Evolutionary conservation across 2,329 filamentous ascomycete genomes (phyloP).

Genomic region (Ambrosiella xylebori): DNA sequence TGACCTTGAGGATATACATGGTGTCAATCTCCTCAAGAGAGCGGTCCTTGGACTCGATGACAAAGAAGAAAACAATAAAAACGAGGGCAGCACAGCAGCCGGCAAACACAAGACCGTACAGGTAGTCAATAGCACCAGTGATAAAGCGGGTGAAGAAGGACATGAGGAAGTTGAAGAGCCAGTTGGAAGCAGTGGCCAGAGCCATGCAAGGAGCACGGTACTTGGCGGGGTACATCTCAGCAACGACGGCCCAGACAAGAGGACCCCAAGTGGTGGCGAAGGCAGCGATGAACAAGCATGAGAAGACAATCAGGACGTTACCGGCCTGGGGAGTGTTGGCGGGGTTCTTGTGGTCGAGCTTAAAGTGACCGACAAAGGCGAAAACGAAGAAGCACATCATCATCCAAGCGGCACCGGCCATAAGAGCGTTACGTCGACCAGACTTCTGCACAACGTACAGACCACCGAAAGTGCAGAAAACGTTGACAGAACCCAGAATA

Average conservation of each 20-base stretch:
- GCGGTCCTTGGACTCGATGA: constrained; percentile 55
- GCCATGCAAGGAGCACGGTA: constrained; percentile 38
- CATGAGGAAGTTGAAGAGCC: constrained; percentile 48
- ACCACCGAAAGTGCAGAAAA: constrained; percentile 45
- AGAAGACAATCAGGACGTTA: constrained; percentile 47
- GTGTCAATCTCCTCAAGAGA: constrained; percentile 61
- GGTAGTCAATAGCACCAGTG: constrained; percentile 49
- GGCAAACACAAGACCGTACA: constrained; percentile 55
- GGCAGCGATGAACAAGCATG: constrained; percentile 49
- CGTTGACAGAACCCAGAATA: constrained; percentile 51
- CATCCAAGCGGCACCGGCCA: constrained; percentile 45
- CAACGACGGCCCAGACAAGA: constrained; percentile 47
- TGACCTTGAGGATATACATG: constrained; percentile 46
- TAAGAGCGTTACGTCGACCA: constrained; percentile 45
- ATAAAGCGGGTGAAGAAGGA: constrained; percentile 52
- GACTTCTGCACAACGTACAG: constrained; percentile 49
- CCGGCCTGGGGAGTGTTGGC: constrained; percentile 32
- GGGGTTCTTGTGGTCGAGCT: constrained; percentile 25
- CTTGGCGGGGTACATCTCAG: constrained; percentile 45
- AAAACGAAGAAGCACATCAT: constrained; percentile 34
- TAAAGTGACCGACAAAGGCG: constrained; percentile 31
- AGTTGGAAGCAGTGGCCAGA: constrained; percentile 40
- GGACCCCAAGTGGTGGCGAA: constrained; percentile 57
- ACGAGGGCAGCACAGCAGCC: constrained; percentile 47
- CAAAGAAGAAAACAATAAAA: constrained; percentile 55